These are phyloP conservation scores for Fusarium domesticum DNA, from an alignment of 2,329 filamentous ascomycete species.

Conservation along the genomic window DNA sequence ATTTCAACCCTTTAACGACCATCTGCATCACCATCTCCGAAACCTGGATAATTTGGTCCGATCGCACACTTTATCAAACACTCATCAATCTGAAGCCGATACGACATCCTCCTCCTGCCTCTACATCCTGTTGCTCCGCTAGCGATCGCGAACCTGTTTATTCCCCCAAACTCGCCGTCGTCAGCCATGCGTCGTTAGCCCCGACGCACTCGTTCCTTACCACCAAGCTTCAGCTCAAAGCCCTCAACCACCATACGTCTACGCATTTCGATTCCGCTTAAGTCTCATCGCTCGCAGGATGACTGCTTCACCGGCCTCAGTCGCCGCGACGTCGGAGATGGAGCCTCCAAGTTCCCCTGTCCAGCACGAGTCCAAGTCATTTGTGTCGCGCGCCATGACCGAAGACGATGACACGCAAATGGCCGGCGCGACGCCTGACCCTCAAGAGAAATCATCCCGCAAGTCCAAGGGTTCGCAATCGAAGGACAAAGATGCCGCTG, in stretches of 20 bases:
- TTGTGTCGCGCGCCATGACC: conserved; percentile 42
- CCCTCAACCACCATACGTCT: conserved; percentile 6
- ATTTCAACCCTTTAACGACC: conserved; percentile 5
- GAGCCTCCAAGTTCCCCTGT: conserved; percentile 47
- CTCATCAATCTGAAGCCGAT: too few species aligned
- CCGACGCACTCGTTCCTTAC: conserved; percentile 7
- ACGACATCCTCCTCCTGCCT: conserved; percentile 5
- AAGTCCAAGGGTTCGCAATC: conserved; percentile 35
- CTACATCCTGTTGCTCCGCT: too few species aligned
- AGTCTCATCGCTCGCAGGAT: conserved; percentile 25
- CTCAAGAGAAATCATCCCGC: conserved; percentile 38
- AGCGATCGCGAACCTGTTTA: too few species aligned
- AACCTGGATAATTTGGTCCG: conserved; percentile 10
- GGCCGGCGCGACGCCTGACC: conserved; percentile 44
- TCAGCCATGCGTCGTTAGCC: conserved; percentile 25
- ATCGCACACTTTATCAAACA: too few species aligned
- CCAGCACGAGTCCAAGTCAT: conserved; percentile 44
- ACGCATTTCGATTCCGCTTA: conserved; percentile 3
- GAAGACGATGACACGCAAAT: conserved; percentile 49
- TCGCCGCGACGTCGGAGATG: conserved; percentile 43
- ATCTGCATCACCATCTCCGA: conserved; percentile 16
- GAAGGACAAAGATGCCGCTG: conserved; percentile 33
- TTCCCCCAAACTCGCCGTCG: too few species aligned
- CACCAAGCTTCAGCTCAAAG: conserved; percentile 4
- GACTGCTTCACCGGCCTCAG: conserved; percentile 41